A percentile compares a stretch with the other conserved stretches of the same genome.
Conservation (phyloP, 257 asterid genomes). For the Parsonsia alboflavescens region DNA sequence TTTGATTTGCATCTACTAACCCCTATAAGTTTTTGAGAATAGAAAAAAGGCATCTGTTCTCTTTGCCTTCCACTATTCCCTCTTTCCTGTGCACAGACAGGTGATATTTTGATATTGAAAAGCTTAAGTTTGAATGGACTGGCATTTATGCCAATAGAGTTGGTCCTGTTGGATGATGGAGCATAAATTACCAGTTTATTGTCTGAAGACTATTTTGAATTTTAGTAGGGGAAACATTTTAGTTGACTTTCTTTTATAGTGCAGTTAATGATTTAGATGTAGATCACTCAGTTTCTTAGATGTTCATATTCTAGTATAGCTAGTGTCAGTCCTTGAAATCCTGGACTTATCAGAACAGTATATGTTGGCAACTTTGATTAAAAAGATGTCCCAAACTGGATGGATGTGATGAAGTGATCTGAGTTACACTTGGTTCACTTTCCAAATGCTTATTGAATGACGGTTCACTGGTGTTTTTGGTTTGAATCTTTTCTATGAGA, state of each 20-base stretch:
- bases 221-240: not conserved
- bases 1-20: not conserved
- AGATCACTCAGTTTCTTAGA: not conserved
- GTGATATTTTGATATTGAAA: not conserved
- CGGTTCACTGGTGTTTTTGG: too few species aligned
- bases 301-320: not conserved
- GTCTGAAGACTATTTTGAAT: not conserved
- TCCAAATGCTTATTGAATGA: too few species aligned
- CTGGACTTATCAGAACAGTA: not conserved
- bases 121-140: not conserved
- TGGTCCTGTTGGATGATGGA: not conserved
- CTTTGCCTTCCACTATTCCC: not conserved
- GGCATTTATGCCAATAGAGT: not conserved
- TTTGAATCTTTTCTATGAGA: too few species aligned
- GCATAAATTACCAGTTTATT: not conserved
- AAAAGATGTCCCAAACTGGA: not conserved
- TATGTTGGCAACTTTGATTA: not conserved
- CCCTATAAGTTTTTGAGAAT: not conserved
- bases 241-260: not conserved
- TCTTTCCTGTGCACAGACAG: not conserved
- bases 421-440: too few species aligned
- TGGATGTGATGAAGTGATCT: too few species aligned
- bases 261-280: not conserved
- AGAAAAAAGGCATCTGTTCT: not conserved
- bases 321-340: not conserved